A percentile compares a stretch with the other conserved stretches of the same genome.
These are phyloP conservation scores for Pseudognaphalium luteoalbum DNA, from an alignment of 129 eudicot genomes.

Conservation along the genomic window DNA sequence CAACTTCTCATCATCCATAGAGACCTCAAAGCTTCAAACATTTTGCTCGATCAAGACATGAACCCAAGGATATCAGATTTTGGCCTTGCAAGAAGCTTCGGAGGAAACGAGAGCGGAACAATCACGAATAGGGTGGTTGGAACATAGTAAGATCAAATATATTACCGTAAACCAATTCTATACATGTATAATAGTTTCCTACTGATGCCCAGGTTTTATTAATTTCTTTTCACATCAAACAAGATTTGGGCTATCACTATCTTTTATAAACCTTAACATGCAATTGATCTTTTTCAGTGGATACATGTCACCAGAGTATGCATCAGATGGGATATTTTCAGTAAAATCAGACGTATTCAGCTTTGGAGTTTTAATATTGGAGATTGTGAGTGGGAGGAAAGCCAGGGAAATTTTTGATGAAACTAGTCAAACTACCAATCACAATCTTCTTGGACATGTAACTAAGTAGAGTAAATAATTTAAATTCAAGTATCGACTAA, in stretches of 20 bases:
- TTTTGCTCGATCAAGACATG: slow-evolving; percentile 39
- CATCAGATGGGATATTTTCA: slow-evolving; percentile 38
- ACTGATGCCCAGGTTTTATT: too few species aligned
- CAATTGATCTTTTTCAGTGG: not conserved
- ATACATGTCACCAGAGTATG: slow-evolving; percentile 28
- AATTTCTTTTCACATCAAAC: too few species aligned
- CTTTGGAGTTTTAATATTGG: slow-evolving; percentile 42
- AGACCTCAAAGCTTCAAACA: slow-evolving; percentile 43
- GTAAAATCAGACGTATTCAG: slow-evolving; percentile 45
- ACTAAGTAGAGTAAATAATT: too few species aligned
- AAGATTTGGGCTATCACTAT: too few species aligned
- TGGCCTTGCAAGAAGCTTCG: slow-evolving; percentile 43
- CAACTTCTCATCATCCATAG: slow-evolving; percentile 24
- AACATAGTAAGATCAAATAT: slow-evolving; percentile 38
- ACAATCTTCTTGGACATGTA: not conserved
- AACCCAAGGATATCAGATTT: slow-evolving; percentile 50
- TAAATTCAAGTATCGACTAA: too few species aligned
- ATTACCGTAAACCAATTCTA: too few species aligned
- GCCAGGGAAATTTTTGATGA: slow-evolving; percentile 27
- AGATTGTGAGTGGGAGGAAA: slow-evolving; percentile 41
- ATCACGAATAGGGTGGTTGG: slow-evolving; percentile 40
- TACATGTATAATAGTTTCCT: too few species aligned
- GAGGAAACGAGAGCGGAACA: slow-evolving; percentile 28
- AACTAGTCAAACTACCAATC: not conserved
- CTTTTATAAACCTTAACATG: not conserved